Percentiles rank a stretch among this genome's conserved stretches.
Evolutionary conservation across 2,329 filamentous ascomycete genomes (phyloP).

Genomic region (Colletotrichum viniferum): DNA sequence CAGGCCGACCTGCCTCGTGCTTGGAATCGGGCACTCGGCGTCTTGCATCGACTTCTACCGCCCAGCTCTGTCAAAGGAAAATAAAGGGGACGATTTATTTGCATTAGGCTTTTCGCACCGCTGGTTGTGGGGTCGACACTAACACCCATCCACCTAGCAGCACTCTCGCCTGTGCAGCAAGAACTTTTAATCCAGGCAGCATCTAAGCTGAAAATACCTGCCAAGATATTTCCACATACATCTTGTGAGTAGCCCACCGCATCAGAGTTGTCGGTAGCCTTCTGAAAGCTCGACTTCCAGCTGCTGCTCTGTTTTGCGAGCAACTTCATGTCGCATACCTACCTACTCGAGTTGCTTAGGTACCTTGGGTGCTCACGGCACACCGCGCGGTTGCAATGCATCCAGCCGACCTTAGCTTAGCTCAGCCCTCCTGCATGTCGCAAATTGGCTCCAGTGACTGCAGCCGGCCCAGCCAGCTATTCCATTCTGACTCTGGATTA

Average conservation of each 20-base stretch:
- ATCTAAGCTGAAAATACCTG: neutral
- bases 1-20: neutral
- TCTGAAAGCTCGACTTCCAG: neutral
- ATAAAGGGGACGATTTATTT: neutral
- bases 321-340: neutral
- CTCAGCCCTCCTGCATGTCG: slow-evolving; percentile 4
- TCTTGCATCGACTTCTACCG: neutral
- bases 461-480: neutral
- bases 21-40: neutral
- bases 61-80: neutral
- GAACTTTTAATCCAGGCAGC: neutral
- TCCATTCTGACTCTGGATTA: neutral
- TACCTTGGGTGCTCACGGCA: neutral
- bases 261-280: neutral
- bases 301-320: neutral
- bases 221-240: neutral
- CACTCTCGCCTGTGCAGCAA: neutral
- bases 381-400: neutral
- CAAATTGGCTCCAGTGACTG: neutral
- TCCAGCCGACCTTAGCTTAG: slow-evolving; percentile 4
- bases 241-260: neutral
- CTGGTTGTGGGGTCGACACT: neutral
- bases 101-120: neutral
- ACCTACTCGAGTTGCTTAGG: neutral
- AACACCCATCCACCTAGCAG: neutral